These are phyloP conservation scores for Gentiana straminea DNA, from an alignment of 257 asterid species.

Conservation along the genomic window DNA sequence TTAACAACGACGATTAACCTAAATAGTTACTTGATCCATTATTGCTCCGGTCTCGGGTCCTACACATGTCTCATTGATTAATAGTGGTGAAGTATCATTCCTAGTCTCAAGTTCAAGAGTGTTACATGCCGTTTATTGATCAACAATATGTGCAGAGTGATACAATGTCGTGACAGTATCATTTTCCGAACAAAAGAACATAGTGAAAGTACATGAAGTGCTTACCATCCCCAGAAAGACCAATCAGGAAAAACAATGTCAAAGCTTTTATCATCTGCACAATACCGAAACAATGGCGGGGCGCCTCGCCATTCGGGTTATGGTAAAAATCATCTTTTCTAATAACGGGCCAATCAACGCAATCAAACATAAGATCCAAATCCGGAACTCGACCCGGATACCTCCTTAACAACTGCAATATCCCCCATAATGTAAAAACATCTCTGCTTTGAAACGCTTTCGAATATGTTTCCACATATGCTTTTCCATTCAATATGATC, in stretches of 20 bases:
- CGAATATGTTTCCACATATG: slow-evolving; percentile 16
- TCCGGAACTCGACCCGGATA: slow-evolving; percentile 34
- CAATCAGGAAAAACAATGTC: slow-evolving; percentile 47
- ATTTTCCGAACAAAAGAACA: too few relatives aligned
- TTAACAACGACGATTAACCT: too few relatives aligned
- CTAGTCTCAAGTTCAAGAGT: too few relatives aligned
- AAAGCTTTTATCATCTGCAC: slow-evolving; percentile 22
- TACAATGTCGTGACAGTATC: too few relatives aligned
- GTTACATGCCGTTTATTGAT: too few relatives aligned
- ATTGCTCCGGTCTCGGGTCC: too few relatives aligned
- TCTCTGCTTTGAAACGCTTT: slow-evolving; percentile 31
- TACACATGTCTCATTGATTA: too few relatives aligned
- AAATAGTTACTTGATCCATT: too few relatives aligned
- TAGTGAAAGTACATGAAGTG: background rate
- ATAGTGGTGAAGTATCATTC: too few relatives aligned
- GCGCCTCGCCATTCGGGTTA: background rate
- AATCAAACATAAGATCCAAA: slow-evolving; percentile 36
- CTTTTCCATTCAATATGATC: slow-evolving; percentile 25
- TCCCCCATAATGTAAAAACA: slow-evolving; percentile 28
- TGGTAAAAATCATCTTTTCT: background rate
- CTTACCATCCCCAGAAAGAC: slow-evolving; percentile 49
- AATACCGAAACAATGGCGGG: slow-evolving; percentile 37
- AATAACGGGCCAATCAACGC: slow-evolving; percentile 32
- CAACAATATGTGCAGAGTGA: too few relatives aligned
- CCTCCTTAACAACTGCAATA: slow-evolving; percentile 28